Base-by-base conservation (phyloP, 179 eudicot genomes). In the Spinacia oleracea region DNA sequence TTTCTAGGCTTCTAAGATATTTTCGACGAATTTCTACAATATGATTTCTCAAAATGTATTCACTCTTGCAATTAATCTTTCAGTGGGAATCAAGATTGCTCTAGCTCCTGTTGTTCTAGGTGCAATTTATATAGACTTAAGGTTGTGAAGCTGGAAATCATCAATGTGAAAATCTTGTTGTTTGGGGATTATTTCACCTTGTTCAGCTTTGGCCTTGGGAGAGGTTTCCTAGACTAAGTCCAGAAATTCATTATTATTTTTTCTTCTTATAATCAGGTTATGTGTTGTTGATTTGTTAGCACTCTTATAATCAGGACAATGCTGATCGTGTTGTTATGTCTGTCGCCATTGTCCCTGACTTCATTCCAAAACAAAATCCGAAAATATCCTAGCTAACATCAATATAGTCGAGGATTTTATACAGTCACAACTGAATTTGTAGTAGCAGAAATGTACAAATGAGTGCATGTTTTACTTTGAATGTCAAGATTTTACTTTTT, bases 121-220 rank as follows among this genome's bases (percentile, higher is more conserved):
- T 6, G 50, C 34, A 65, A 45, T 90, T 9, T 85, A 89, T 74
- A 74, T 81, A 4, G 85, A 85, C 51, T 77, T 88, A 74, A 83
- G 80, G 32, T 59, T 6, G 31, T n/a, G 1, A 32, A 32, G 77
- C 72, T 70, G 43, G 32, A 2, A 69, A n/a, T n/a, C n/a, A 70
- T 73, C 51, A 63, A 73, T 27, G 43, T 12, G 67, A 59, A 6
- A 42, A 5, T 6, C 38, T 85, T 43, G 45, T 50, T 25, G 53
- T 79, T 40, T 79, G 73, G 67, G 82, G 83, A 8, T 87, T 82
- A 1, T 65, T 87, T 14, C 81, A 78, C 6, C 63, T 86, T 9
- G 76, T 85, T 7, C 91, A 88, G 45, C 42, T 77, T 68, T 85
- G 88, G 88, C 83, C 27, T 80, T 86, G 88, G 89, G 88, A 88